These are phyloP conservation scores for Rutstroemia sp. DNA, from an alignment of 2,329 filamentous ascomycete genomes.

Conservation along the genomic window DNA sequence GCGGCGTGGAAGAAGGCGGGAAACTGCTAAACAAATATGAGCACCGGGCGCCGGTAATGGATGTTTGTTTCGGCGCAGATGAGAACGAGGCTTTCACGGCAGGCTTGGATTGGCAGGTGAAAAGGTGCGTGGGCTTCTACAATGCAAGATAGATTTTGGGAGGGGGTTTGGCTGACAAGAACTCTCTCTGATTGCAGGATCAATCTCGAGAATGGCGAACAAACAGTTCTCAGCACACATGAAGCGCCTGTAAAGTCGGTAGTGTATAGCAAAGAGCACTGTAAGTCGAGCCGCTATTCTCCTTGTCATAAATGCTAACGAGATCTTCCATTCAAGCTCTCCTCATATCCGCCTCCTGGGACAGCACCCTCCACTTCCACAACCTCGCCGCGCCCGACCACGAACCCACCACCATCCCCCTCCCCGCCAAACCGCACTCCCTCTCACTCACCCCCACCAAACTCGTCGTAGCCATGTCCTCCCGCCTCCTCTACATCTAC, in stretches of 20 bases:
- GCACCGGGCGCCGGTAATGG: conserved; percentile 78
- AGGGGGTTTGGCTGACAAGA: not conserved
- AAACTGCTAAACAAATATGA: conserved; percentile 67
- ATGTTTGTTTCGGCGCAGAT: conserved; percentile 81
- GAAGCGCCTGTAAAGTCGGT: conserved; percentile 73
- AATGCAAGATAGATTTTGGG: not conserved
- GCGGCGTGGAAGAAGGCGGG: conserved; percentile 39
- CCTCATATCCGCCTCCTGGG: conserved; percentile 88
- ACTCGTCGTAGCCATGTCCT: conserved; percentile 91
- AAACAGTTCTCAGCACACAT: conserved; percentile 73
- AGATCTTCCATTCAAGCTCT: conserved; percentile 41
- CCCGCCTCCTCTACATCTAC: conserved; percentile 90
- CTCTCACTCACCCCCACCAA: conserved; percentile 71
- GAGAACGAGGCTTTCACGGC: conserved; percentile 80
- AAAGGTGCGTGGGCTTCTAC: conserved; percentile 42
- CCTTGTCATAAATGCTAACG: not conserved
- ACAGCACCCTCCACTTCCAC: conserved; percentile 82
- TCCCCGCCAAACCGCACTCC: conserved; percentile 85
- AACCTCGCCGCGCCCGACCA: conserved; percentile 46
- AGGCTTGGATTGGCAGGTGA: conserved; percentile 81
- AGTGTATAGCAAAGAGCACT: conserved; percentile 69
- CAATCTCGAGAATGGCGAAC: conserved; percentile 63
- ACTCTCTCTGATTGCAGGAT: conserved; percentile 40
- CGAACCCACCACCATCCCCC: conserved; percentile 55
- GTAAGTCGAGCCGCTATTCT: conserved; percentile 33